Evolutionary conservation across 495 filamentous ascomycete genomes (phyloP).

Genomic region (Penicillium taxi): DNA sequence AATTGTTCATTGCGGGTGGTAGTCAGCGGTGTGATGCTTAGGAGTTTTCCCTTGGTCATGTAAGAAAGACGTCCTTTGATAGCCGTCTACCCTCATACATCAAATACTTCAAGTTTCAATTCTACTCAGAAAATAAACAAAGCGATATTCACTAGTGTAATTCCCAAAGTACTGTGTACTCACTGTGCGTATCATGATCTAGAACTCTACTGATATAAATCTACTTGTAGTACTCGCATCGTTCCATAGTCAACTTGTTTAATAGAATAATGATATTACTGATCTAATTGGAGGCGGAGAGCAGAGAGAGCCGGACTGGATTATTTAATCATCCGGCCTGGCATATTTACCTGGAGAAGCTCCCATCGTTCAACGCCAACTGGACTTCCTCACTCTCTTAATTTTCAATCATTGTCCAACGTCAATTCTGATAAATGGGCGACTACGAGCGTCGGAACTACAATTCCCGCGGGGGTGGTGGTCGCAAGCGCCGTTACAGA

Average conservation of each 20-base stretch:
- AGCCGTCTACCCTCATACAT: too few species aligned
- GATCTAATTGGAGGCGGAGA: too few species aligned
- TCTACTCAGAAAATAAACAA: too few species aligned
- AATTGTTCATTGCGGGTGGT: constrained; percentile 11
- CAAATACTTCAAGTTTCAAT: too few species aligned
- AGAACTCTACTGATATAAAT: too few species aligned
- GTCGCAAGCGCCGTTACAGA: constrained; percentile 59
- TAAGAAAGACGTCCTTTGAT: constrained; percentile 7
- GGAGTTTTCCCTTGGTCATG: constrained; percentile 2
- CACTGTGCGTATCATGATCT: too few species aligned
- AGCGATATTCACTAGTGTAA: too few species aligned
- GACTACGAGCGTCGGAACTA: constrained; percentile 62
- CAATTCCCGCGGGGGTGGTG: constrained; percentile 42
- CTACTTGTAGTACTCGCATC: too few species aligned
- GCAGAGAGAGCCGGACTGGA: neutral
- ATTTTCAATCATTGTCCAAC: constrained; percentile 2
- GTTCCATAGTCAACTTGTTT: too few species aligned
- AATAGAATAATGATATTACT: too few species aligned
- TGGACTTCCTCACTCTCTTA: neutral
- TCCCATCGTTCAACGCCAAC: neutral
- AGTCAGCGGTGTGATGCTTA: constrained; percentile 5
- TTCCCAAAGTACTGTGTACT: too few species aligned
- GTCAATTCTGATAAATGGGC: constrained; percentile 46
- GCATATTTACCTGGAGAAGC: neutral
- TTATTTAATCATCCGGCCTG: neutral